Percentiles rank a stretch among this genome's conserved stretches.
These are phyloP conservation scores for Pichia kudriavzevii DNA, from an alignment of 1,139 yeast genomes.

Conservation along the genomic window DNA sequence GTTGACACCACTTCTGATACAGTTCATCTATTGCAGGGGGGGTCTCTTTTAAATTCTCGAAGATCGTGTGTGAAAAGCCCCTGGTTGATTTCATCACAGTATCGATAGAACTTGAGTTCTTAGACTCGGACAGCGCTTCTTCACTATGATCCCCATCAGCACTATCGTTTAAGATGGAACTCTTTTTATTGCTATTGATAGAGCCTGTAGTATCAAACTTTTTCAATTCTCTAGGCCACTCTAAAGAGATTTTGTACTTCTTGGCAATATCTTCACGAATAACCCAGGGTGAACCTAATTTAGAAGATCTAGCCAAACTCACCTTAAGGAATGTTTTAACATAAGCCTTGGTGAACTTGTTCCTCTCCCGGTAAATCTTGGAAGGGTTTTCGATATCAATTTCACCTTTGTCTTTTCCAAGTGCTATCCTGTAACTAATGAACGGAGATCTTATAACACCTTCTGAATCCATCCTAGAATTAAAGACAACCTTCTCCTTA, in stretches of 20 bases:
- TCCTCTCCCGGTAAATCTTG: slow-evolving; percentile 74
- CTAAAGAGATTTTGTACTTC: slow-evolving; percentile 51
- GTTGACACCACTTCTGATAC: slow-evolving; percentile 27
- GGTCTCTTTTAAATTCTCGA: slow-evolving; percentile 28
- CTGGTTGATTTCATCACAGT: slow-evolving; percentile 13
- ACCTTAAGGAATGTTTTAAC: slow-evolving; percentile 84
- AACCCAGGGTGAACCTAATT: slow-evolving; percentile 95
- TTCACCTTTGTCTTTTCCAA: slow-evolving; percentile 14
- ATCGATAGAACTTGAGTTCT: slow-evolving; percentile 7
- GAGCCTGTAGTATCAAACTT: slow-evolving; percentile 17
- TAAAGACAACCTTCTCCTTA: slow-evolving; percentile 52
- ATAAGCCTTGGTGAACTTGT: slow-evolving; percentile 81
- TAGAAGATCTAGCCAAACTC: slow-evolving; percentile 72
- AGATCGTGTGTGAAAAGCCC: slow-evolving; percentile 17
- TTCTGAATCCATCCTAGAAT: slow-evolving; percentile 35
- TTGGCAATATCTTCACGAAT: slow-evolving; percentile 72
- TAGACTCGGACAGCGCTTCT: background rate
- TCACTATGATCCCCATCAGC: slow-evolving; percentile 2
- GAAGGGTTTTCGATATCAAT: slow-evolving; percentile 60
- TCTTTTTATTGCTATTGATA: background rate
- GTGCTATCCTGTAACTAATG: slow-evolving; percentile 59
- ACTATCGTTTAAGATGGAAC: slow-evolving; percentile 4
- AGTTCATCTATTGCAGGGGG: slow-evolving; percentile 28
- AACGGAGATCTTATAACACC: slow-evolving; percentile 53
- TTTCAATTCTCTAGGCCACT: slow-evolving; percentile 41